Evolutionary conservation across 768 basidiomycete genomes (phyloP), one percentile per base, ranked within the genome.

Genomic region (Tulasnella calospora): DNA sequence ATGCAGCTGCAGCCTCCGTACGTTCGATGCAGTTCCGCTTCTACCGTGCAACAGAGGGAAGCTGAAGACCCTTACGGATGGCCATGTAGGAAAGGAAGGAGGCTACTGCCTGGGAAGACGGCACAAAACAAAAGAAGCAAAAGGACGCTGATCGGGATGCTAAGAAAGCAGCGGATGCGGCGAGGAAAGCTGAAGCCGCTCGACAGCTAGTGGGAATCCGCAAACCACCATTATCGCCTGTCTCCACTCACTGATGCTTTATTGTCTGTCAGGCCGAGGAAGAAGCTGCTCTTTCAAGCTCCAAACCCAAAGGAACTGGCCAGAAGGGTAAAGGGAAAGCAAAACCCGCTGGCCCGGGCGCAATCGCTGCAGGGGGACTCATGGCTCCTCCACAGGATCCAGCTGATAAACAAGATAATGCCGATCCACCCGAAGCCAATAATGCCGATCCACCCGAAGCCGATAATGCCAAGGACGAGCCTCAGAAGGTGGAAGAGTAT

Each of bases 111-210:
- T 94, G 94, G 94, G 80, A 85, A 21, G 91, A 91, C 76, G 89
- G 89, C 2, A 84, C 88, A n/a, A 93, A 93, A 81, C 84, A 87
- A 0, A 87, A 85, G n/a, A 94, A 93, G 83, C 83, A 85, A 35
- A 89, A 90, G 82, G 89, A 91, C 73, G 5, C 69, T 12, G 93
- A 92, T 7, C 90, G 91, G 83, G 94, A 94, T 81, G 92, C 91
- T 81, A 95, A 94, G 83, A 90, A 92, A 55, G 89, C 87, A 77
- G 92, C 92, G 3, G 94, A 94, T 70, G 87, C 93, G 36, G 92
- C 92, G 21, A 90, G 94, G 76, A 97, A 95, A 84, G 94, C 92
- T 0, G 95, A 95, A 87, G 91, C 89, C 81, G 94, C 93, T 4
- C 90, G 91, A 40, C 84, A 96, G 19, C 88, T 96, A 23, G 79